Evolutionary conservation across 2,329 filamentous ascomycete genomes (phyloP).

Genomic region (Cytospora chrysosperma): DNA sequence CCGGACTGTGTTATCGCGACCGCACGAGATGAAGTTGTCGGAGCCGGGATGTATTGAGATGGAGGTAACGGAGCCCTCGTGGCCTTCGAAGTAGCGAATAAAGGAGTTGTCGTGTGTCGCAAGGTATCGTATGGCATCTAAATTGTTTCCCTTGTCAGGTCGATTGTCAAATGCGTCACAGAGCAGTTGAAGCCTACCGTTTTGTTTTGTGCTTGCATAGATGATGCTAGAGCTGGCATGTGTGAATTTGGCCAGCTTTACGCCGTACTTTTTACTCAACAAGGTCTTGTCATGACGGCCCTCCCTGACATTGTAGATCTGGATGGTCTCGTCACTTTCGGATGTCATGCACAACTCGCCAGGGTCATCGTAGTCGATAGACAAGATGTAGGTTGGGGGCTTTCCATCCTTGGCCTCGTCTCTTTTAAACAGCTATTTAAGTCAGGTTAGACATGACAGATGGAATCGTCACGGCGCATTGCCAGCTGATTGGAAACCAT

Average conservation of each 20-base stretch:
- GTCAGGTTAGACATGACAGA: not conserved
- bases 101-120: conserved; percentile 95
- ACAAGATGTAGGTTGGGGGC: conserved; percentile 68
- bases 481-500: conserved; percentile 27
- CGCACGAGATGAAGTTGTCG: conserved; percentile 91
- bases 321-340: conserved; percentile 90
- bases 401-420: conserved; percentile 54
- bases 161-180: too few species aligned
- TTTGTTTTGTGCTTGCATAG: conserved; percentile 93
- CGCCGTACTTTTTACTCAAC: conserved; percentile 95
- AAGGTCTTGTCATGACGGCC: conserved; percentile 86
- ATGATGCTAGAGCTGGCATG: conserved; percentile 89
- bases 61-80: conserved; percentile 79
- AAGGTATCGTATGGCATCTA: conserved; percentile 80
- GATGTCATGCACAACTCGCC: conserved; percentile 90
- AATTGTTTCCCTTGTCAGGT: not conserved
- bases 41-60: conserved; percentile 80
- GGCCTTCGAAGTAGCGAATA: conserved; percentile 92
- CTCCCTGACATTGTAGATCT: conserved; percentile 91
- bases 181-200: conserved; percentile 53
- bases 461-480: too few species aligned
- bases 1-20: conserved; percentile 84
- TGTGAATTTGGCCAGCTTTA: conserved; percentile 90
- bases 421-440: conserved; percentile 56
- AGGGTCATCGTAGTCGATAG: conserved; percentile 93